Base-by-base conservation (phyloP, 139 green algal genomes). In the Tetradesmus obliquus region DNA sequence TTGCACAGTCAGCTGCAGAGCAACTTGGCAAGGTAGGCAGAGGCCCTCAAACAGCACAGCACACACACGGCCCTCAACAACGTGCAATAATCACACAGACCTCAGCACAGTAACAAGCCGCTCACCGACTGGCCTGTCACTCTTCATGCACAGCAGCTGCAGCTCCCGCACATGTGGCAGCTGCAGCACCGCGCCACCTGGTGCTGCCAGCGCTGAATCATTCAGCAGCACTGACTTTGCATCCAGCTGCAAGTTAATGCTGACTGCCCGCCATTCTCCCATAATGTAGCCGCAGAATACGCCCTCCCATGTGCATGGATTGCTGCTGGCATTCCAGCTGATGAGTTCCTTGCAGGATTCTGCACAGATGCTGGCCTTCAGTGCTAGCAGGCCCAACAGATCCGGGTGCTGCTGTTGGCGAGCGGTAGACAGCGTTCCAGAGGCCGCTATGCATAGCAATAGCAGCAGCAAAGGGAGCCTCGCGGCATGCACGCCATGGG, bases 311-410 rank as follows among this genome's bases (percentile, higher is more conserved):
- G 66, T 76, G 66, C 66, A 76, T 3, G 66, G 66, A 19, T 76
- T 76, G 66, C 66, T 76, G 66, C 15, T 76, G n/a, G 66, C 66
- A 24, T 76, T 69, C 51, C 82, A 82, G 82, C 82, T 87, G 82
- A 8, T 74, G 55, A 72, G 53, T 15, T 88, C 76, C 5, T n/a
- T 72, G 71, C 86, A 90, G 69, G 62, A n/a, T 7, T 24, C 10
- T 17, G 54, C 79, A 58, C 88, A 91, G 17, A 91, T 91, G 76
- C 88, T 91, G 71, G 76, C 55, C 62, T 91, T 91, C 19, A 91
- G 57, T 8, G 76, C 88, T 15, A 91, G 88, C 32, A 91, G 79
- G 10, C 76, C 88, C 54, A 19, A 3, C 55, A 51, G 10, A 82
- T 90, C 85, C 76, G 85, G 85, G 76, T 90, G 85, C 32, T 82